A percentile compares a stretch with the other conserved stretches of the same genome.
phyloP scores from a whole-genome alignment of 306 rosid genomes.

The Myrica gale region DNA sequence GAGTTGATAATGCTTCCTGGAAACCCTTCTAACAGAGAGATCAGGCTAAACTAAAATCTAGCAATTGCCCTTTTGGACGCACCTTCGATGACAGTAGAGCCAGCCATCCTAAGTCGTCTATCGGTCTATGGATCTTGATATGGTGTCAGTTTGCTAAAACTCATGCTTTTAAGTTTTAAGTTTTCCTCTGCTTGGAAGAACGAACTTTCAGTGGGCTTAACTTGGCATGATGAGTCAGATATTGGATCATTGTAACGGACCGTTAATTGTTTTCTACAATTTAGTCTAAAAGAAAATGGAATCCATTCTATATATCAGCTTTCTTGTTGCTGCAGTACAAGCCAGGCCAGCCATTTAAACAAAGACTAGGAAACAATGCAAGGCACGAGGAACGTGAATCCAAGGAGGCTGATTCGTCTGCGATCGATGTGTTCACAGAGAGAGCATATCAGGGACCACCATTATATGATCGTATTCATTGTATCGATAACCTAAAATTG shows the following conservation, averaged over 20 bases:
- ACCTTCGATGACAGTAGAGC: neutral
- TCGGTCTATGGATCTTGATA: too few relatives aligned
- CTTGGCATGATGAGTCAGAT: too few relatives aligned
- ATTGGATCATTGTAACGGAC: neutral
- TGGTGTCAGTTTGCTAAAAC: too few relatives aligned
- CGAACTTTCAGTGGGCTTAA: too few relatives aligned
- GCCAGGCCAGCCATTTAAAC: neutral
- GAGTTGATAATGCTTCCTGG: conserved; percentile 5
- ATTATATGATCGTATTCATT: neutral
- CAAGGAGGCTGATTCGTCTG: conserved; percentile 1
- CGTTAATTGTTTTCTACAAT: neutral
- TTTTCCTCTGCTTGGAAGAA: too few relatives aligned
- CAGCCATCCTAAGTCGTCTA: too few relatives aligned
- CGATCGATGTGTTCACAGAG: too few relatives aligned
- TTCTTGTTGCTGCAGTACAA: neutral
- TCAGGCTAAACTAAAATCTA: neutral
- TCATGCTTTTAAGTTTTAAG: too few relatives aligned
- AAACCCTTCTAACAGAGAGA: neutral
- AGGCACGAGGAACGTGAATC: neutral
- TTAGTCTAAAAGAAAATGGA: too few relatives aligned
- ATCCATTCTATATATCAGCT: neutral
- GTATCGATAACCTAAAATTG: neutral
- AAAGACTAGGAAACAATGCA: neutral
- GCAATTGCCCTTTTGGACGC: neutral
- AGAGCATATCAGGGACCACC: too few relatives aligned